Conservation (phyloP, 257 asterid genomes). For the Solanum arcanum region DNA sequence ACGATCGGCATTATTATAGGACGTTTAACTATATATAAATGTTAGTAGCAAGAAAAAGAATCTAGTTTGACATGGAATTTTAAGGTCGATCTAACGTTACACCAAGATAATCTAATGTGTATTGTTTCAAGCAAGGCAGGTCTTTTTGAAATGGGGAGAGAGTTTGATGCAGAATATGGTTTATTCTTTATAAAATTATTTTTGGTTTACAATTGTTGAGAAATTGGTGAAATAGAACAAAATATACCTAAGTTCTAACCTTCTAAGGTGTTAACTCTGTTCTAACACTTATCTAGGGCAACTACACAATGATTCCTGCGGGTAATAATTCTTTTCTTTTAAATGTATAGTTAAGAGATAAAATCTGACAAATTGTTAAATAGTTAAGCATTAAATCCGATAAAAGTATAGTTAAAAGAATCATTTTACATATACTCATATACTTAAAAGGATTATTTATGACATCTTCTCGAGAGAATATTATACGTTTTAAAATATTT, state of each 20-base stretch:
- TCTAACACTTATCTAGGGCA: background rate
- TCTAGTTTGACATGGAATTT: background rate
- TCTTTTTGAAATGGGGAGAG: background rate
- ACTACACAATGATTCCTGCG: background rate
- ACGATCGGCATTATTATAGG: background rate
- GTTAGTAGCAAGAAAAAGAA: background rate
- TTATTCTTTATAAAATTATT: background rate
- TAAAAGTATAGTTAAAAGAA: no score
- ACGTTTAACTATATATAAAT: background rate
- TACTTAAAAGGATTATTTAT: no score
- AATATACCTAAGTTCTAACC: background rate
- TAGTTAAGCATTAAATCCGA: no score
- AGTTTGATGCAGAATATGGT: background rate
- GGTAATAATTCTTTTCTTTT: background rate
- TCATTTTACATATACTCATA: background rate
- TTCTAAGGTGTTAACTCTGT: background rate
- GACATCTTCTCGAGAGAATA: background rate
- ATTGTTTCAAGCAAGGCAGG: background rate
- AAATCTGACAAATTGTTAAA: no score
- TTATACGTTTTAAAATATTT: background rate
- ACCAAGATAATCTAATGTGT: background rate
- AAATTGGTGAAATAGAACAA: background rate
- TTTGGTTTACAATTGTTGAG: background rate
- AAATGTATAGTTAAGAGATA: background rate
- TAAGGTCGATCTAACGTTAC: background rate